A percentile compares a stretch with the other conserved stretches of the same genome.
Evolutionary conservation across 768 basidiomycete species (phyloP).

Genomic region (Pisolithus albus): DNA sequence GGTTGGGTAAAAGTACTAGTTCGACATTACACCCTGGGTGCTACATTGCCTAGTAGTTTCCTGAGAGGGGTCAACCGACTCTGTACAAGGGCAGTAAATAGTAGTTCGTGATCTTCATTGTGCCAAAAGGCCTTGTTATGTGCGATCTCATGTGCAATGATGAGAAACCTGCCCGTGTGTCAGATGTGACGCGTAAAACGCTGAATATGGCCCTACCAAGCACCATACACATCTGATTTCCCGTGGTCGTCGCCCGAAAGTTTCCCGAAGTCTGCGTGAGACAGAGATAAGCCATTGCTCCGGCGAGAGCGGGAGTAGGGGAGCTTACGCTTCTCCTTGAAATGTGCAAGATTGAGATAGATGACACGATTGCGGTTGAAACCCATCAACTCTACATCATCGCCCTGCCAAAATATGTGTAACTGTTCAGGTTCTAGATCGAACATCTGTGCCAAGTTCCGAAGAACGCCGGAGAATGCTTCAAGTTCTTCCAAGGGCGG

Average conservation of each 20-base stretch:
- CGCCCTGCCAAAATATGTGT: slow-evolving; percentile 8
- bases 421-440: neutral
- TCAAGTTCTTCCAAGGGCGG: slow-evolving; percentile 2
- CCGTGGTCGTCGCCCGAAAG: neutral
- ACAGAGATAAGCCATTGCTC: neutral
- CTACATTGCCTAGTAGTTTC: neutral
- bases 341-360: slow-evolving; percentile 11
- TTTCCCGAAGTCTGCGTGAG: neutral
- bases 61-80: slow-evolving; percentile 1
- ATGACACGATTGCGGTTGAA: slow-evolving; percentile 12
- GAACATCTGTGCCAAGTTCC: slow-evolving; percentile 6
- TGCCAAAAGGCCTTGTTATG: slow-evolving; percentile 19
- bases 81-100: slow-evolving; percentile 11
- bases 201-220: neutral
- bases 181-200: neutral
- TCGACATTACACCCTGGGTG: neutral
- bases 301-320: neutral
- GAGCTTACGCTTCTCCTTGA: slow-evolving; percentile 6
- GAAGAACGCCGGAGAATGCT: slow-evolving; percentile 4
- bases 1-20: too few relatives aligned
- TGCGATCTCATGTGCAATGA: slow-evolving; percentile 24
- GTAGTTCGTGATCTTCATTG: slow-evolving; percentile 20
- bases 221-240: neutral
- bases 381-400: slow-evolving; percentile 10
- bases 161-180: slow-evolving; percentile 16